phyloP scores from a whole-genome alignment of 495 filamentous ascomycete genomes.

The Eremomyces bilateralis region DNA sequence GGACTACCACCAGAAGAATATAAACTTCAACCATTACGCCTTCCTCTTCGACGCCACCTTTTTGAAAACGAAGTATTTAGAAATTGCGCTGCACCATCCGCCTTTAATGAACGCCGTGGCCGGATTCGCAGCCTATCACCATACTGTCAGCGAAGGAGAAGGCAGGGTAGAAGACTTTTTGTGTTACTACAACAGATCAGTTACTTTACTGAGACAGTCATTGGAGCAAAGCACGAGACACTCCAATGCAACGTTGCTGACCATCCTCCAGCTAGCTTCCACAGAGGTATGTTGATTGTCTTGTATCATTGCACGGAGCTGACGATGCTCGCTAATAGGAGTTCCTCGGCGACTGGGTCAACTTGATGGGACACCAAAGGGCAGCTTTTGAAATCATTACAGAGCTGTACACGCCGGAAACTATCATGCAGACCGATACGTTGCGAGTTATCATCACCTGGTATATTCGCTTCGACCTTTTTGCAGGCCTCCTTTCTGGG shows the following conservation, averaged over 20 bases:
- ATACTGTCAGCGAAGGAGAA: constrained; percentile 41
- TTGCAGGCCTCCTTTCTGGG: constrained; percentile 61
- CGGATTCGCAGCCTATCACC: constrained; percentile 80
- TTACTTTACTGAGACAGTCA: constrained; percentile 50
- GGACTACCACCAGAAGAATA: constrained; percentile 47
- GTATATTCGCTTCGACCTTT: constrained; percentile 80
- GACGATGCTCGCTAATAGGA: constrained; percentile 34
- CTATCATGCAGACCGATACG: constrained; percentile 44
- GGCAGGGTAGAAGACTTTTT: constrained; percentile 65
- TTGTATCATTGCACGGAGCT: neutral
- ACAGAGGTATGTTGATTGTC: constrained; percentile 48
- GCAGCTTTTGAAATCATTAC: constrained; percentile 67
- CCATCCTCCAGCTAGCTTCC: constrained; percentile 76
- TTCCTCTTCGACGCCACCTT: constrained; percentile 51
- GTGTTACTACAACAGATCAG: constrained; percentile 72
- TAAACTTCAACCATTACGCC: constrained; percentile 65
- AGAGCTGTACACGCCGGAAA: constrained; percentile 54
- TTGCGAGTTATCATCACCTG: constrained; percentile 55
- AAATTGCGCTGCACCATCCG: constrained; percentile 54
- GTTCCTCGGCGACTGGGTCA: constrained; percentile 85
- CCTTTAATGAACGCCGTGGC: constrained; percentile 73
- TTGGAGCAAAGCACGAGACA: constrained; percentile 47
- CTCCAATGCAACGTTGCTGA: constrained; percentile 55
- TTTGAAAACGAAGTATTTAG: constrained; percentile 44
- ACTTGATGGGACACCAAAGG: constrained; percentile 76